phyloP scores from a whole-genome alignment of 1,284 basidiomycete species.

The Marasmius sp. region DNA sequence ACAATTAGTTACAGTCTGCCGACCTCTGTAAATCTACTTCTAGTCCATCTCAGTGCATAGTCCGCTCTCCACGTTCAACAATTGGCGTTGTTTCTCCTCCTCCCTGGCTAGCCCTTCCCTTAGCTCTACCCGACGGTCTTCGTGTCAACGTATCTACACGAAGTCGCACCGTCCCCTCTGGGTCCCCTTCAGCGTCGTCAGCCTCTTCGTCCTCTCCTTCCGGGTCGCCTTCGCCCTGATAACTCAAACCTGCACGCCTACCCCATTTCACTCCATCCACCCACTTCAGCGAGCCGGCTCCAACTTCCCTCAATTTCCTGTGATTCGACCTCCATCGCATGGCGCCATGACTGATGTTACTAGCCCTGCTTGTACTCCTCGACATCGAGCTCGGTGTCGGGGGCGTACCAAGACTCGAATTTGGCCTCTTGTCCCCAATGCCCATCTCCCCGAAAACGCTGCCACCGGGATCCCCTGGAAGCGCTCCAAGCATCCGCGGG shows the following conservation, averaged over 20 bases:
- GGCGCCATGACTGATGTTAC: conserved; percentile 36
- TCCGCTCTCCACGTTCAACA: neutral
- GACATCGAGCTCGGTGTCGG: conserved; percentile 27
- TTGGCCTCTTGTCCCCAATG: conserved; percentile 12
- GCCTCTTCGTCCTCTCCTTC: conserved; percentile 34
- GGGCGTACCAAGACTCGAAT: conserved; percentile 13
- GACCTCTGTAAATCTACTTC: neutral
- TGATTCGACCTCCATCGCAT: conserved; percentile 59
- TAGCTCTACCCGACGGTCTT: conserved; percentile 58
- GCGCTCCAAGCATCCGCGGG: conserved; percentile 73
- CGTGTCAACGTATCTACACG: conserved; percentile 52
- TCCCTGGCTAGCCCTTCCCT: conserved; percentile 51
- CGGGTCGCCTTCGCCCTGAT: conserved; percentile 37
- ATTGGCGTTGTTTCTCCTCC: conserved; percentile 40
- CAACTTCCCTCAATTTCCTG: conserved; percentile 60
- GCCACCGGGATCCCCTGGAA: conserved; percentile 45
- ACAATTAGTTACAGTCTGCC: neutral
- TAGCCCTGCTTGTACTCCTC: conserved; percentile 38
- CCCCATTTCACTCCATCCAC: conserved; percentile 64
- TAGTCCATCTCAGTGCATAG: neutral
- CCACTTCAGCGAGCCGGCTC: conserved; percentile 58
- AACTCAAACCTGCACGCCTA: conserved; percentile 39
- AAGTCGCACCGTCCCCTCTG: conserved; percentile 24
- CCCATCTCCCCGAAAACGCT: conserved; percentile 35
- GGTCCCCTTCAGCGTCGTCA: neutral